Evolutionary conservation across 345 rosid genomes (phyloP), one percentile per base, ranked within the genome.

Genomic region (Diplotaxis tenuifolia): DNA sequence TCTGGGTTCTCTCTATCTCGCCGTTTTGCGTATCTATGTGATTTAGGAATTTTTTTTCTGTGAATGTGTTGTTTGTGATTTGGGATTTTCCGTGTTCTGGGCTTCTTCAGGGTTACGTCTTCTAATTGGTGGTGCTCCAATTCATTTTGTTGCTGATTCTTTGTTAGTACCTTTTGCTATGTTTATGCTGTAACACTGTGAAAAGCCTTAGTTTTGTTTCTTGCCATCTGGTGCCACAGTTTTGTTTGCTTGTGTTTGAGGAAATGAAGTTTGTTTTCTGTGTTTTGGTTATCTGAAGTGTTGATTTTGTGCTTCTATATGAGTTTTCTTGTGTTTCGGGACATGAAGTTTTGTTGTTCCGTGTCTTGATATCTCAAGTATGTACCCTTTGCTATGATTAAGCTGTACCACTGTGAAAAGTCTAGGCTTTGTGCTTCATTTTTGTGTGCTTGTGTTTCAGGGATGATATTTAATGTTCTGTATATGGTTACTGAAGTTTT

Each of bases 251-350:
- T 70, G 74, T 45, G 65, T 58, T 20, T 25, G 18, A 69, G 65
- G 73, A 4, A 55, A 65, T 65, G 49, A 57, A 47, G 32, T 40
- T 67, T 36, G 47, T 36, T 49, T 54, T 58, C 20, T 22, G 72
- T 36, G n/a, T 36, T 69, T 55, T n/a, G 6, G 38, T 31, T 54
- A 32, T 34, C 11, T 53, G 21, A 47, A 36, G 21, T 49, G 16
- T 65, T 25, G 19, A 7, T 20, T 40, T 22, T 21, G 3, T 32
- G 9, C 38, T 32, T 8, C 38, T 2, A 8, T 9, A 8, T 11
- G 7, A 32, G 38, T 32, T 32, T 71, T 36, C 73, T 71, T 77
- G 73, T 71, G 72, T 27, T 20, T 58, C 72, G 71, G 76, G 72
- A 65, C 12, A 69, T 55, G 64, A 68, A 59, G 52, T 6, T n/a